Evolutionary conservation across 2,329 filamentous ascomycete species (phyloP), one percentile per base, ranked within the genome.

Genomic region (Mycosphaerelloides madeirae): DNA sequence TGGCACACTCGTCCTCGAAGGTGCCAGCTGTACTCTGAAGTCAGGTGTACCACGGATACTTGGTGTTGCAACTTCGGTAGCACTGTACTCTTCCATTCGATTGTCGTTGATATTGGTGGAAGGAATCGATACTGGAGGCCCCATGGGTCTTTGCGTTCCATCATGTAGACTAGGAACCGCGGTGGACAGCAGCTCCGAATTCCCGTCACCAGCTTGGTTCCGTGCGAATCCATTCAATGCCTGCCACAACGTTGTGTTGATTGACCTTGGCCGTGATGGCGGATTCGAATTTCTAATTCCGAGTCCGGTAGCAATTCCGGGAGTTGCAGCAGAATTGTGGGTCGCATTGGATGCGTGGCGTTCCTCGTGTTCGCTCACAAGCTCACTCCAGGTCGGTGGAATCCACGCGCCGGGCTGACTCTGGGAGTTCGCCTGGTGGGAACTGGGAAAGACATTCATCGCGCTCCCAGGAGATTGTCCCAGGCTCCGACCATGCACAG

Each of bases 51-150:
- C 64, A 25, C 56, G 58, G 20, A 64, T 54, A 51, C 69, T 74
- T 8, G 72, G 71, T 13, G 72, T 74, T 5, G 69, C 70, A 22
- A 71, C 60, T 50, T 75, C 71, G 3, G 72, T 75, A 13, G 68
- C 69, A 50, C 70, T 75, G 47, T 66, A 65, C 12, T 72, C 68
- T 15, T 70, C 68, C 1, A 62, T 43, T n/a, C 48, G 51, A 16
- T 44, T 43, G 9, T 46, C 40, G n/a, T 45, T 41, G 22, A 45
- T 25, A 11, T 50, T 44, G 13, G 35, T 43, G 4, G 49, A 38
- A 8, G 58, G 56, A 13, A 62, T 59, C n/a, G 44, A 49, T 16
- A 64, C 36, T 13, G 62, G 60, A 20, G 62, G 62, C 3, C 44
- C 55, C 55, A 62, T 63, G 4, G 51, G 25, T 13, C 52, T 38